A percentile compares a stretch with the other conserved stretches of the same genome.
Conservation (phyloP, 2,329 filamentous ascomycete genomes). For the Botrytis squamosa region DNA sequence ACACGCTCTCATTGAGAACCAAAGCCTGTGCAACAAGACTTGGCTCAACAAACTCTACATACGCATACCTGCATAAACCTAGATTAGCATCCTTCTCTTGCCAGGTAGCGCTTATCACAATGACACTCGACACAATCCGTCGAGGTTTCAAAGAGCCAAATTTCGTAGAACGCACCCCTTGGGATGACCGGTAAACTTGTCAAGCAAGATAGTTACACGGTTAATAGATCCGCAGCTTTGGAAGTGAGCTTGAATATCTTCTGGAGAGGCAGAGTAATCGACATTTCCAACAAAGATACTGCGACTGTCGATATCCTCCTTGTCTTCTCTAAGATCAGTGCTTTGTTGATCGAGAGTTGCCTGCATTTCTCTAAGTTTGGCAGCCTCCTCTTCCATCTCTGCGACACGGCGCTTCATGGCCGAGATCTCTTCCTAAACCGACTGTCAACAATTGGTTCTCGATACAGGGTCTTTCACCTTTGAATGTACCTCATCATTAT, state of each 20-base stretch:
- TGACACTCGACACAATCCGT: conserved; percentile 31
- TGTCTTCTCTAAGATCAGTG: conserved; percentile 82
- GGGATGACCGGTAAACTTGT: conserved; percentile 99
- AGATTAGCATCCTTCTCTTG: conserved; percentile 53
- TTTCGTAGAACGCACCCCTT: conserved; percentile 73
- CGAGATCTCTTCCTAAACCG: conserved; percentile 68
- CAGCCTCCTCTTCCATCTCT: conserved; percentile 88
- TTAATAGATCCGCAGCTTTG: conserved; percentile 97
- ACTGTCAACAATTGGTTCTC: conserved; percentile 13
- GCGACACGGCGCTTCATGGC: conserved; percentile 85
- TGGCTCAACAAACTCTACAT: conserved; percentile 96
- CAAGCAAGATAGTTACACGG: conserved; percentile 91
- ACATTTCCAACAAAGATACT: conserved; percentile 99
- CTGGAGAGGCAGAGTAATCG: conserved; percentile 93
- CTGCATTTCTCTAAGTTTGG: conserved; percentile 85
- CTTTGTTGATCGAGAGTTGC: conserved; percentile 80
- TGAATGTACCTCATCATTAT: conserved; percentile 37
- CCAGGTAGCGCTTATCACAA: conserved; percentile 51
- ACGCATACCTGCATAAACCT: conserved; percentile 73
- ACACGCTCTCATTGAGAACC: conserved; percentile 93
- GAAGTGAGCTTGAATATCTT: conserved; percentile 98
- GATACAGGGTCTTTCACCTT: not conserved
- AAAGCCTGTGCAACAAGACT: conserved; percentile 89
- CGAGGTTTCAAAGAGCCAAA: conserved; percentile 25
- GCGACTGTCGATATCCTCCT: conserved; percentile 90